A percentile compares a stretch with the other conserved stretches of the same genome.
Conservation (phyloP, 768 basidiomycete genomes). For the Pisolithus albus region DNA sequence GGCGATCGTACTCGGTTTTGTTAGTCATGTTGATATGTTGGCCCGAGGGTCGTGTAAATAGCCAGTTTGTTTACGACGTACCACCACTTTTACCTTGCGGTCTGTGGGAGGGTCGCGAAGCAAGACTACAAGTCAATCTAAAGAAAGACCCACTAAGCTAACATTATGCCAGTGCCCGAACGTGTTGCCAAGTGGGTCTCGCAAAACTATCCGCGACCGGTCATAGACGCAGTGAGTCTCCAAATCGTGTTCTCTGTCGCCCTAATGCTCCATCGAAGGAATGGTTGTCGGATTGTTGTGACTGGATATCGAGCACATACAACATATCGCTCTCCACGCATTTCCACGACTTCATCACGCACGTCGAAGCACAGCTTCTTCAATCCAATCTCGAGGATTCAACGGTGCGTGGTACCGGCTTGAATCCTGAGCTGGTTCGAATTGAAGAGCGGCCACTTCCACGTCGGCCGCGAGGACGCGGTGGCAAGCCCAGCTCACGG, state of each 20-base stretch:
- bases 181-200: constrained; percentile 48
- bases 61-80: no score
- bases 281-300: constrained; percentile 70
- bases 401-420: constrained; percentile 62
- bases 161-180: constrained; percentile 16
- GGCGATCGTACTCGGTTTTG: no score
- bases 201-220: constrained; percentile 50
- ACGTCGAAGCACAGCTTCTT: constrained; percentile 61
- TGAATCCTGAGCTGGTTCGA: constrained; percentile 28
- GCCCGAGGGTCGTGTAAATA: no score
- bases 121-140: no score
- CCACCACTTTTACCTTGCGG: no score
- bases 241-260: neutral
- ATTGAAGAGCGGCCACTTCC: constrained; percentile 4
- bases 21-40: no score
- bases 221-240: constrained; percentile 51
- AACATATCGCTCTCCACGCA: constrained; percentile 40
- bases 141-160: no score
- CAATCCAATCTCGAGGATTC: constrained; percentile 69
- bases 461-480: no score
- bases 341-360: constrained; percentile 45
- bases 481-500: neutral
- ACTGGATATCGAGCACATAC: constrained; percentile 50
- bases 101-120: no score
- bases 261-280: constrained; percentile 37